Conservation (phyloP, 768 basidiomycete species). For the Hygrocybe punicea region DNA sequence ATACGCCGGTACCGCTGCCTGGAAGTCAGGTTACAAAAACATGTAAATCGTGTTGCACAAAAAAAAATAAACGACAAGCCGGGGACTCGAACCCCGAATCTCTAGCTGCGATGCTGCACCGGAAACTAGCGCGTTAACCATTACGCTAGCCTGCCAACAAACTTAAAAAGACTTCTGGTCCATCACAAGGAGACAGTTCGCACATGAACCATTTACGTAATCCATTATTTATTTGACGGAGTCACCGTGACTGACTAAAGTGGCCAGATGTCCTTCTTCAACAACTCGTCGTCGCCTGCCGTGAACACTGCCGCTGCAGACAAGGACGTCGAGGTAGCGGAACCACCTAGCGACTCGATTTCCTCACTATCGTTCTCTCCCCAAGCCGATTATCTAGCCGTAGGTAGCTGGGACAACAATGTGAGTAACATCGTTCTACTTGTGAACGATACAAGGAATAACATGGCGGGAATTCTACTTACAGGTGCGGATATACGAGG, state of each 20-base stretch:
- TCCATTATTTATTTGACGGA: no score
- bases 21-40: no score
- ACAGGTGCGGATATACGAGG: slow-evolving; percentile 72
- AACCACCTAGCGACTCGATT: slow-evolving; percentile 66
- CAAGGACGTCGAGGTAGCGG: slow-evolving; percentile 58
- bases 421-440: slow-evolving; percentile 34
- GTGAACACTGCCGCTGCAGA: background rate
- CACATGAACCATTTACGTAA: no score
- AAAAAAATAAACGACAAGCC: slow-evolving; percentile 13
- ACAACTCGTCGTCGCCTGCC: background rate
- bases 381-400: slow-evolving; percentile 66
- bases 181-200: background rate
- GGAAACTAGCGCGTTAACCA: slow-evolving; percentile 30
- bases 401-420: slow-evolving; percentile 73
- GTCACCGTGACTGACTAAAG: background rate
- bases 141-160: slow-evolving; percentile 8
- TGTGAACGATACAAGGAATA: background rate
- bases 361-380: slow-evolving; percentile 65
- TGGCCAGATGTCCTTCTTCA: slow-evolving; percentile 7
- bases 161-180: background rate
- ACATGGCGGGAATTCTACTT: background rate
- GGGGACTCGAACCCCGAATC: slow-evolving; percentile 28
- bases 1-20: no score
- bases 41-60: no score
- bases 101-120: slow-evolving; percentile 16